Evolutionary conservation across 305 asterid genomes (phyloP).

Genomic region (Fraxinus platypoda): DNA sequence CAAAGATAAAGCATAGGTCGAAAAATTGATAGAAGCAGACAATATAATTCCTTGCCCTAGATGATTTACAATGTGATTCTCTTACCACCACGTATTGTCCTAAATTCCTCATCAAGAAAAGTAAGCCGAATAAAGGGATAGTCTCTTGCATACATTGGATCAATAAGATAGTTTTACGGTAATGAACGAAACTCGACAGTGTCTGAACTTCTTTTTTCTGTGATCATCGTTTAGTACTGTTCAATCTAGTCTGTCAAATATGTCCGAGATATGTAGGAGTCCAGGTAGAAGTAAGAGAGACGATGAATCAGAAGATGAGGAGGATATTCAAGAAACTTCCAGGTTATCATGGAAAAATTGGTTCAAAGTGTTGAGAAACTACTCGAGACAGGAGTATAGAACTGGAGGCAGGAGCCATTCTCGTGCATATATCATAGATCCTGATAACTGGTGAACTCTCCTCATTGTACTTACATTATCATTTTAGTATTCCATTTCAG

Average conservation of each 20-base stretch:
- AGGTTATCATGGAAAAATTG: constrained; percentile 32
- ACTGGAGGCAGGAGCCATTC: constrained; percentile 20
- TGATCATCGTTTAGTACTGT: neutral
- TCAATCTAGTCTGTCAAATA: neutral
- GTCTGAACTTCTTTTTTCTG: neutral
- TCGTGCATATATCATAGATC: constrained; percentile 39
- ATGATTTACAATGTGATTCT: neutral
- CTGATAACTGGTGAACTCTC: constrained; percentile 43
- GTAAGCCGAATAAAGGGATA: neutral
- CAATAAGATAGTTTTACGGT: neutral
- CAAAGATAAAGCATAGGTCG: neutral
- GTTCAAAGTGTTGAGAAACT: constrained; percentile 29
- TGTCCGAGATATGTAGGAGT: constrained; percentile 27
- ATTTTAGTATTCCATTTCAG: neutral
- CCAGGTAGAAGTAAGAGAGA: constrained; percentile 23
- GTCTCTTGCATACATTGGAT: neutral
- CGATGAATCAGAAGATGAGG: constrained; percentile 36
- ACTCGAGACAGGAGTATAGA: constrained; percentile 25
- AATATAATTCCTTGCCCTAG: neutral
- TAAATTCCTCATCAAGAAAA: neutral
- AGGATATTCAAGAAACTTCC: constrained; percentile 29
- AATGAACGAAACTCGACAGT: neutral
- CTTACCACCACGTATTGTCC: constrained; percentile 3
- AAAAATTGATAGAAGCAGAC: neutral
- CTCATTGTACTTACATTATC: neutral